Conservation (phyloP, 2,329 filamentous ascomycete genomes). For the Aspergillus sclerotialis region DNA sequence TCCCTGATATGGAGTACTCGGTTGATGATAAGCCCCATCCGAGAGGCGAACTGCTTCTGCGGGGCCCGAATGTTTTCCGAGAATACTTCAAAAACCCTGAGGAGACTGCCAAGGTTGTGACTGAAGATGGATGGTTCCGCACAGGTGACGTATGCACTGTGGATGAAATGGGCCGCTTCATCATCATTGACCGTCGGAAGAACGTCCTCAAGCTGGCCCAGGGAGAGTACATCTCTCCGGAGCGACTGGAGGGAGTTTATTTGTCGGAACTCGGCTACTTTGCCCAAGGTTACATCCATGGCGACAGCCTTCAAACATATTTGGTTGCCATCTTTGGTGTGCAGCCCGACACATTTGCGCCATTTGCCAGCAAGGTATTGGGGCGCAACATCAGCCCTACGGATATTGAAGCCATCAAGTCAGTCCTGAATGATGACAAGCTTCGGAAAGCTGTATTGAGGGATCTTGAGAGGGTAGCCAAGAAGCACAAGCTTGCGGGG, state of each 20-base stretch:
- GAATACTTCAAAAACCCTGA: slow-evolving; percentile 88
- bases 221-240: slow-evolving; percentile 95
- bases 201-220: slow-evolving; percentile 98
- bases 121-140: slow-evolving; percentile 91
- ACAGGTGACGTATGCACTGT: slow-evolving; percentile 87
- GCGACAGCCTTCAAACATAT: slow-evolving; percentile 72
- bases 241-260: slow-evolving; percentile 94
- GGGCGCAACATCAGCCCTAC: slow-evolving; percentile 57
- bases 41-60: slow-evolving; percentile 79
- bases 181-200: slow-evolving; percentile 94
- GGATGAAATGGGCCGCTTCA: slow-evolving; percentile 78
- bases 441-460: slow-evolving; percentile 69
- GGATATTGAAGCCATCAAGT: slow-evolving; percentile 61
- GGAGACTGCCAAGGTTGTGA: slow-evolving; percentile 76
- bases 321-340: slow-evolving; percentile 85
- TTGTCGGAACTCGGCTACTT: slow-evolving; percentile 73
- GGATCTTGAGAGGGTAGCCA: slow-evolving; percentile 70
- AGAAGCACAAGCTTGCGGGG: slow-evolving; percentile 81
- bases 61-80: slow-evolving; percentile 71
- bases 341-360: slow-evolving; percentile 74
- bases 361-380: slow-evolving; percentile 70
- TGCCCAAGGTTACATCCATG: slow-evolving; percentile 80
- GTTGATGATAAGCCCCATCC: slow-evolving; percentile 82
- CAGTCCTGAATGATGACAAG: slow-evolving; percentile 60
- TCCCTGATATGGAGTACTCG: slow-evolving; percentile 90